Evolutionary conservation across 768 basidiomycete species (phyloP).

Genomic region (Multifurca ochricompacta): DNA sequence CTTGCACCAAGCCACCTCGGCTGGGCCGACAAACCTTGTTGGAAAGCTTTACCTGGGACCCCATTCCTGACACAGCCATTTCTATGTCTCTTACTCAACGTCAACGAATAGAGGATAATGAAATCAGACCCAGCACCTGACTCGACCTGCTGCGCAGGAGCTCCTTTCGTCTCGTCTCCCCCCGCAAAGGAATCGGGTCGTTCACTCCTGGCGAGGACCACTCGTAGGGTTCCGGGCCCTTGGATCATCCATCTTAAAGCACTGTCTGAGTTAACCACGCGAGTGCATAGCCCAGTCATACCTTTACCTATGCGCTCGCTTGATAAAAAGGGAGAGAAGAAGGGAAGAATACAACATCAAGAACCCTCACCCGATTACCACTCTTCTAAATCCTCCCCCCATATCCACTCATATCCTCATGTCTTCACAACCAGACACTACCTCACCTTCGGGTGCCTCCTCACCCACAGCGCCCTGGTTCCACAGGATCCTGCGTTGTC

Average conservation of each 20-base stretch:
- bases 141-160: too few species aligned
- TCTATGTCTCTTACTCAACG: too few species aligned
- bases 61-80: too few species aligned
- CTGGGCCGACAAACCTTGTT: too few species aligned
- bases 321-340: background rate
- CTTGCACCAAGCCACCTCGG: too few species aligned
- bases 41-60: too few species aligned
- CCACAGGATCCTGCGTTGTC: background rate
- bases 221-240: background rate
- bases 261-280: background rate
- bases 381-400: background rate
- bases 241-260: too few species aligned
- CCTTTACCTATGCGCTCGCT: background rate
- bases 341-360: background rate
- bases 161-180: too few species aligned
- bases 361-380: background rate
- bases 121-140: too few species aligned
- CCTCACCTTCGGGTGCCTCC: background rate
- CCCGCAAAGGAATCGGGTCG: background rate
- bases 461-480: background rate
- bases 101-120: too few species aligned
- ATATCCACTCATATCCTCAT: background rate
- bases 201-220: background rate
- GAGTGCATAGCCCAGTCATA: background rate
- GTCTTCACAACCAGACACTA: background rate